These are phyloP conservation scores for Thraustochytrium sp. DNA, from an alignment of 352 stramenopile genomes.

Conservation along the genomic window DNA sequence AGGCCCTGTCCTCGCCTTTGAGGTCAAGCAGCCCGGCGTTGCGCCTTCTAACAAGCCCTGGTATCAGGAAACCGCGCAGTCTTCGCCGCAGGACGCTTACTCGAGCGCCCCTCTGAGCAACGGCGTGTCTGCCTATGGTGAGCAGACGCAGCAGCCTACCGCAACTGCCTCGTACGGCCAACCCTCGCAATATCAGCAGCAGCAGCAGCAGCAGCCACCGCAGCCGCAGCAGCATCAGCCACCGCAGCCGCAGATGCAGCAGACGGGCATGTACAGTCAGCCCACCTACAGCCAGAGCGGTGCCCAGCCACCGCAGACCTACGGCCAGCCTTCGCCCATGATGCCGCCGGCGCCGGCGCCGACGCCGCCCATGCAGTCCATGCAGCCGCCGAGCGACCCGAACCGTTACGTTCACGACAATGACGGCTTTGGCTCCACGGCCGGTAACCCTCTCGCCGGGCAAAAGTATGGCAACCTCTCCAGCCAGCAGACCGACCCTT, in stretches of 20 bases:
- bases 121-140: not conserved
- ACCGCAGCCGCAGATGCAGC: not conserved
- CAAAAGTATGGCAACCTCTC: constrained; percentile 42
- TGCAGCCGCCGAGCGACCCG: not conserved
- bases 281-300: not conserved
- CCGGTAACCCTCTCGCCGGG: not conserved
- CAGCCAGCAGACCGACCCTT: too few species aligned
- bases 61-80: not conserved
- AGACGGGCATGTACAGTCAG: too few species aligned
- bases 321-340: not conserved
- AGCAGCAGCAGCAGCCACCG: not conserved
- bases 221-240: not conserved
- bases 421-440: constrained; percentile 37
- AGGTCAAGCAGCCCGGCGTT: not conserved
- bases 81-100: not conserved
- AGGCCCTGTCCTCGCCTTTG: not conserved
- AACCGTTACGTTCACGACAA: not conserved
- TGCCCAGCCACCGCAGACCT: not conserved
- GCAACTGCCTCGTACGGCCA: too few species aligned
- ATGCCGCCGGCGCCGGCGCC: not conserved
- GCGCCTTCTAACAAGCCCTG: not conserved
- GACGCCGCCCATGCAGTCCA: not conserved
- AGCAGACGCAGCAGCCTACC: not conserved
- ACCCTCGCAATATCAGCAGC: not conserved
- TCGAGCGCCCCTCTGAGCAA: not conserved